Evolutionary conservation across 495 filamentous ascomycete genomes (phyloP).

Genomic region (Schizothecium vesticola): DNA sequence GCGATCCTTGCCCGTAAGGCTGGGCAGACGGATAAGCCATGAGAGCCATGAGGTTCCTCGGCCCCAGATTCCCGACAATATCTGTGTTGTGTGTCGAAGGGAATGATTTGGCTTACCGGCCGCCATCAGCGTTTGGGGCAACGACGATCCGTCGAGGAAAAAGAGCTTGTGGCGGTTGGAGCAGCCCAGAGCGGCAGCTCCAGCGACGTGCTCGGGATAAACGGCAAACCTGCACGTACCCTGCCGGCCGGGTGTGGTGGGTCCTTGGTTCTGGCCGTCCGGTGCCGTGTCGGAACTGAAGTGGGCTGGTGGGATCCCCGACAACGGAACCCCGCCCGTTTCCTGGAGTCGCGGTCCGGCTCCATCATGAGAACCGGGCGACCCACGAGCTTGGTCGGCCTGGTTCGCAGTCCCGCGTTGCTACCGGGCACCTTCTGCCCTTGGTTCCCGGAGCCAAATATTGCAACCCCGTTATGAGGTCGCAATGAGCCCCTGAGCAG

Average conservation of each 20-base stretch:
- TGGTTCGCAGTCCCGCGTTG: not conserved
- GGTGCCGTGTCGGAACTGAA: not conserved
- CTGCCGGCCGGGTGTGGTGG: slow-evolving; percentile 8
- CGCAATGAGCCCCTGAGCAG: not conserved
- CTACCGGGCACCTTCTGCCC: not conserved
- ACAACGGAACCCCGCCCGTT: not conserved
- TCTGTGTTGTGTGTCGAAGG: not conserved
- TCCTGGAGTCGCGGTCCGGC: slow-evolving; percentile 11
- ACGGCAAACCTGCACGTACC: not conserved
- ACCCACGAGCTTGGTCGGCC: not conserved
- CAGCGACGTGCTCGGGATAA: not conserved
- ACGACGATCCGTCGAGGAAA: not conserved
- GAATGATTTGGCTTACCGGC: not conserved
- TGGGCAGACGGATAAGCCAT: not conserved
- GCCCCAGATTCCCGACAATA: not conserved
- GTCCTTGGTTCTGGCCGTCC: not conserved
- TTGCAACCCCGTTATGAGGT: not conserved
- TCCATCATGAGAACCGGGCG: not conserved
- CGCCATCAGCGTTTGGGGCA: not conserved
- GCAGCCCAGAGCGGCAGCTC: not conserved
- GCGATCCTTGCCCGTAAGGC: not conserved
- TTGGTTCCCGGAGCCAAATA: not conserved
- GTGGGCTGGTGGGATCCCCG: not conserved
- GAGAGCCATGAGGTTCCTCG: not conserved
- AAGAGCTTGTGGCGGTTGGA: not conserved